A percentile compares a stretch with the other conserved stretches of the same genome.
phyloP scores from a whole-genome alignment of 2,329 filamentous ascomycete genomes.

The Beauveria medogensis region DNA sequence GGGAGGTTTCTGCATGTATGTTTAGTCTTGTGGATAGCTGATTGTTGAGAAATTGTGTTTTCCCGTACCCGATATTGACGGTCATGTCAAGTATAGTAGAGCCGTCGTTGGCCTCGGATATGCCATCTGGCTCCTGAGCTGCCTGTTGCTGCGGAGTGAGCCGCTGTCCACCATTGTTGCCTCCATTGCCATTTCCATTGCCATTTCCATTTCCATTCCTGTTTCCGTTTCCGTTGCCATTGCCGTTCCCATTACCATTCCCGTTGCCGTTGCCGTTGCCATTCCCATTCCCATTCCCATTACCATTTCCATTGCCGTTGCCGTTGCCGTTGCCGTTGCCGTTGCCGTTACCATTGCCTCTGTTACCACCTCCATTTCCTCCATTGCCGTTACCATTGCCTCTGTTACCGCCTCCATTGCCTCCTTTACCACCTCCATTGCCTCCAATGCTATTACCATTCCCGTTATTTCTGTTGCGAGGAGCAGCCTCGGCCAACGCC shows the following conservation, averaged over 20 bases:
- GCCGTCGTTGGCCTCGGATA: conserved; percentile 42
- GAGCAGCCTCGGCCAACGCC: not conserved
- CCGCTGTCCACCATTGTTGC: not conserved
- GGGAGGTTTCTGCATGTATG: conserved; percentile 33
- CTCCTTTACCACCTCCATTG: not conserved
- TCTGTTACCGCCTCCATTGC: not conserved
- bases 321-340: not conserved
- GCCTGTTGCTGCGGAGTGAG: not conserved
- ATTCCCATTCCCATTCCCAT: too few species aligned
- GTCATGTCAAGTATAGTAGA: conserved; percentile 48
- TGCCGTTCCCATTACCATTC: not conserved
- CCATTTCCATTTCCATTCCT: not conserved
- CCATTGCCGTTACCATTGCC: not conserved
- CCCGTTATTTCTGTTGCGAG: not conserved
- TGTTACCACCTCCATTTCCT: not conserved
- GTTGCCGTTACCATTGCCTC: not conserved
- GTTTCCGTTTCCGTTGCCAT: not conserved
- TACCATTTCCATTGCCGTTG: too few species aligned
- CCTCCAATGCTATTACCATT: not conserved
- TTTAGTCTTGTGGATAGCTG: not conserved
- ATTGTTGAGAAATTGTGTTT: conserved; percentile 11
- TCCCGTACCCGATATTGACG: conserved; percentile 42
- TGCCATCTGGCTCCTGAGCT: not conserved
- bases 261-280: not conserved
- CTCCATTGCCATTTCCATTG: not conserved